Evolutionary conservation across 306 rosid genomes (phyloP).

Genomic region (Prunus davidiana): DNA sequence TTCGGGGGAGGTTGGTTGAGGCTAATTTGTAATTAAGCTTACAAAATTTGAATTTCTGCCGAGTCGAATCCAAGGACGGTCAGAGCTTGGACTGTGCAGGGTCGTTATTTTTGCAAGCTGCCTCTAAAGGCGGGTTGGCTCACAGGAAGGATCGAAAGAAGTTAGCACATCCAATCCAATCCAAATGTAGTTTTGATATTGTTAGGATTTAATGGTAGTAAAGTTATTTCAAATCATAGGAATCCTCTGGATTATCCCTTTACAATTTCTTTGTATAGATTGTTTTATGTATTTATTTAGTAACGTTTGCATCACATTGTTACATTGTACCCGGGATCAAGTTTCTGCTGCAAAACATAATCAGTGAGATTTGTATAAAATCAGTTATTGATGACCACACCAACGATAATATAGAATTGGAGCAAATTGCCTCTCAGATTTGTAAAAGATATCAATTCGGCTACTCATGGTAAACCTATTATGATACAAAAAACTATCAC

Average conservation of each 20-base stretch:
- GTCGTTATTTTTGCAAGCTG: background rate
- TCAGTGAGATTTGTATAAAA: background rate
- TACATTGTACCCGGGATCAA: constrained; percentile 81
- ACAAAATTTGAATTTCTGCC: background rate
- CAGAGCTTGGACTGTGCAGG: background rate
- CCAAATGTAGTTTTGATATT: background rate
- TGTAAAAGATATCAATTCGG: background rate
- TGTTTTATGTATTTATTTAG: constrained; percentile 8
- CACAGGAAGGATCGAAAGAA: background rate
- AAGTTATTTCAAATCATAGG: too few species aligned
- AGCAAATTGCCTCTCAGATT: background rate
- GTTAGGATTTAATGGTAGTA: background rate
- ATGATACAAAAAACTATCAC: too few species aligned
- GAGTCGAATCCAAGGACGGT: background rate
- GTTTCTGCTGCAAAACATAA: constrained; percentile 55
- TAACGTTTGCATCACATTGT: constrained; percentile 62
- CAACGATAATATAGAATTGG: background rate
- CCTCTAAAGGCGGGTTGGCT: background rate
- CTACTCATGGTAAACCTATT: background rate
- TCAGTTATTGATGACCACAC: background rate
- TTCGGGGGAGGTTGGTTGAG: background rate
- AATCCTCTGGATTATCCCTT: too few species aligned
- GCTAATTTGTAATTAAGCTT: background rate
- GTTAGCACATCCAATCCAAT: background rate
- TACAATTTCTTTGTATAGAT: background rate